Base-by-base conservation (phyloP, 192 early-diverging fungal genomes). In the Umbelopsis isabellina region DNA sequence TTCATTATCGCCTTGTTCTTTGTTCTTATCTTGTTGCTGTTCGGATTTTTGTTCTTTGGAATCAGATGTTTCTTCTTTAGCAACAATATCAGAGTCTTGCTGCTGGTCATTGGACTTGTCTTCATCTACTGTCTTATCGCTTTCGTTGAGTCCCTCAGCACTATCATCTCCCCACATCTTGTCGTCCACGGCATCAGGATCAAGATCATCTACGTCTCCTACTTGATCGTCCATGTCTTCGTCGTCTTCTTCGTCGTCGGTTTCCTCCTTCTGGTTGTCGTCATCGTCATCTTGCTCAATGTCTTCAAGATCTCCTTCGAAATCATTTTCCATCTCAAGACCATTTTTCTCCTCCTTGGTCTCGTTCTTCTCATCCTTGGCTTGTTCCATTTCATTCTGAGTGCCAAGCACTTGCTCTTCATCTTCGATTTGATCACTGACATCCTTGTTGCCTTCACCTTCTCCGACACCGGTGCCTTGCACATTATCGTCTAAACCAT, bases 381-480 rank as follows among this genome's bases (percentile, higher is more conserved):
- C 75, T 30, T 83, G 77, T 44, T 83, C 74, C 7, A 79, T 71
- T 68, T 88, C 79, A 76, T 93, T 91, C 75, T 95, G 86, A 33
- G 93, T 84, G 15, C 94, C 98, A 53, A 96, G 89, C 4, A 99
- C 91, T 78, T 99, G 94, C 53, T 96, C 96, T 79, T 98, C 91
- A 80, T 97, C 90, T 72, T 98, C 98, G 75, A 99, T 97, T 74
- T 99, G 92, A 65, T 98, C 92, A 77, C 94, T 96, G 21, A 99
- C 96, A 72, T 99, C 95, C 82, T 98, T 95, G 13, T 76, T 86
- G 37, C 96, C 96, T 44, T 96, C 91, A 11, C 97, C 98, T 75
- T 97, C 94, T 61, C 96, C 98, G 68, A 97, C 91, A 69, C 97
- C 97, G 18, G 89, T 95, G 22, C 90, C 90, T 25, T 82, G 80